Evolutionary conservation across 2,329 filamentous ascomycete genomes (phyloP).

Genomic region (Calycina herbarum): DNA sequence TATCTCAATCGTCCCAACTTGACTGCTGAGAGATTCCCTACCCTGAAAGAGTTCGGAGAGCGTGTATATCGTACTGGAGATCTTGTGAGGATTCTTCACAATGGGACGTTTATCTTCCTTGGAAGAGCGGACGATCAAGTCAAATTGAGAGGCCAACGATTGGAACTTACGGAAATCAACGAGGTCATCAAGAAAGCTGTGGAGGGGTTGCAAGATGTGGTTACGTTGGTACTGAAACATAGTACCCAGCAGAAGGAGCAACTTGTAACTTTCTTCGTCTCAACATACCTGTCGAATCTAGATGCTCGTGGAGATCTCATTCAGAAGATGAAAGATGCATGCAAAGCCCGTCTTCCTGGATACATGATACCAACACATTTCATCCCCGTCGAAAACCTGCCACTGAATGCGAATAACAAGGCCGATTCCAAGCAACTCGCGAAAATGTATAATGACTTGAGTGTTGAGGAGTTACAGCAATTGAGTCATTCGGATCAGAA

Average conservation of each 20-base stretch:
- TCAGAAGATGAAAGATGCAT: slow-evolving; percentile 57
- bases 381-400: slow-evolving; percentile 68
- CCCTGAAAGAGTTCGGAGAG: slow-evolving; percentile 54
- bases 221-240: slow-evolving; percentile 73
- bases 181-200: slow-evolving; percentile 70
- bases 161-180: slow-evolving; percentile 92
- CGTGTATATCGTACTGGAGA: slow-evolving; percentile 86
- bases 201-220: slow-evolving; percentile 62
- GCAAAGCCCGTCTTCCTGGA: slow-evolving; percentile 66
- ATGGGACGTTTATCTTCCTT: slow-evolving; percentile 83
- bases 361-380: slow-evolving; percentile 95
- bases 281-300: slow-evolving; percentile 26
- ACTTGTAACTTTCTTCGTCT: slow-evolving; percentile 73
- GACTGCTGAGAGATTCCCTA: slow-evolving; percentile 74
- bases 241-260: slow-evolving; percentile 75
- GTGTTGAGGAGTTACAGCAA: slow-evolving; percentile 58
- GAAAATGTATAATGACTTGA: slow-evolving; percentile 62
- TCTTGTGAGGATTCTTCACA: slow-evolving; percentile 75
- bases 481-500: slow-evolving; percentile 44
- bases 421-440: slow-evolving; percentile 72
- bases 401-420: slow-evolving; percentile 87
- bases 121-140: slow-evolving; percentile 89
- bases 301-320: slow-evolving; percentile 43
- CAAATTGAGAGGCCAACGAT: slow-evolving; percentile 83
- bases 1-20: slow-evolving; percentile 82